Conservation (phyloP, 2,329 filamentous ascomycete genomes). For the Aureobasidium vineae region DNA sequence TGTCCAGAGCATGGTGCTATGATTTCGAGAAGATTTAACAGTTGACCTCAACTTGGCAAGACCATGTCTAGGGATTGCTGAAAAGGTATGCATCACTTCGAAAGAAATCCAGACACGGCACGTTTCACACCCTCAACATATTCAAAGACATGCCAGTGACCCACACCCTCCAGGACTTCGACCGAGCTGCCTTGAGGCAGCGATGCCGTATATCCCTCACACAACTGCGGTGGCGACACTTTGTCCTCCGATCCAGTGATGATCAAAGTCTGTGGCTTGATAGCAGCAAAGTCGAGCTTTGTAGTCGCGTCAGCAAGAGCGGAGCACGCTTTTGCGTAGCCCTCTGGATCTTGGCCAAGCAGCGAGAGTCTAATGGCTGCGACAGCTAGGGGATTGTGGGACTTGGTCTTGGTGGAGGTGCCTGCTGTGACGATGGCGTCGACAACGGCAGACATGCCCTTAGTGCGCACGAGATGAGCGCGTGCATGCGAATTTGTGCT, state of each 20-base stretch:
- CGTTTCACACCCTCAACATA: constrained; percentile 41
- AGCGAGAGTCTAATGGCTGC: constrained; percentile 48
- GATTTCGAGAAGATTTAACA: neutral
- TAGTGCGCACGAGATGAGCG: constrained; percentile 44
- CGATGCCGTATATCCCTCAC: constrained; percentile 39
- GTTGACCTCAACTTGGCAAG: neutral
- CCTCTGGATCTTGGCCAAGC: constrained; percentile 52
- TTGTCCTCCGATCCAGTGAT: constrained; percentile 51
- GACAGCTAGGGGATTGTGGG: constrained; percentile 43
- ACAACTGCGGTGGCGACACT: constrained; percentile 42
- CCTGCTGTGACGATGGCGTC: constrained; percentile 42
- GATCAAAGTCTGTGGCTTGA: constrained; percentile 42
- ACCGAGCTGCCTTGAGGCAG: constrained; percentile 33
- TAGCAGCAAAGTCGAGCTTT: constrained; percentile 34
- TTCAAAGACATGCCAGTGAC: constrained; percentile 55
- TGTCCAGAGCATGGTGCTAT: neutral
- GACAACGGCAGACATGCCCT: constrained; percentile 49
- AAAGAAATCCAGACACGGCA: constrained; percentile 32
- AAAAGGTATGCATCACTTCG: too few relatives aligned
- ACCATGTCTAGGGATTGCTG: too few relatives aligned
- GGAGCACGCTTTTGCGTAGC: constrained; percentile 55
- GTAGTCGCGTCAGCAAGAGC: constrained; percentile 47
- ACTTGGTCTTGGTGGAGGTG: constrained; percentile 42
- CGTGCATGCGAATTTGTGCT: constrained; percentile 37
- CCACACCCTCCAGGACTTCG: constrained; percentile 44